A percentile compares a stretch with the other conserved stretches of the same genome.
Conservation (phyloP, 352 stramenopile genomes). For the Phytophthora constricta region DNA sequence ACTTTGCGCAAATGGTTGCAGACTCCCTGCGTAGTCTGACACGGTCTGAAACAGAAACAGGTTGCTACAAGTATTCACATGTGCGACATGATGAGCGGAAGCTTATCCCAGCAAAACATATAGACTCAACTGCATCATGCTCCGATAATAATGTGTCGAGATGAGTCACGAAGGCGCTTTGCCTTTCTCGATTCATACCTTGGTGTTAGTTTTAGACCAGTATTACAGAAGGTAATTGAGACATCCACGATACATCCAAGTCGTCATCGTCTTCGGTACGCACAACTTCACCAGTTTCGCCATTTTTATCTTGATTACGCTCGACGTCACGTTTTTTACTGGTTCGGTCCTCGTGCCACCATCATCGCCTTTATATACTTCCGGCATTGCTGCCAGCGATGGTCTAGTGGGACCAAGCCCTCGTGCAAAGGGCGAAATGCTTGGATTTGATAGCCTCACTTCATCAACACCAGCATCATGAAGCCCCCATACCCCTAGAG, state of each 20-base stretch:
- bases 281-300: not conserved
- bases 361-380: slow-evolving; percentile 24
- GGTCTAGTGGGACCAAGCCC: not conserved
- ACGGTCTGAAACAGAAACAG: slow-evolving; percentile 23
- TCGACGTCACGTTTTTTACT: slow-evolving; percentile 11
- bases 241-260: not conserved
- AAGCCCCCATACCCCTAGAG: not conserved
- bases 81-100: too few relatives aligned
- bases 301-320: not conserved
- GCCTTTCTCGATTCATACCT: too few relatives aligned
- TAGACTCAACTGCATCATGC: too few relatives aligned
- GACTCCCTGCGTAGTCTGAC: slow-evolving; percentile 33
- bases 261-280: not conserved
- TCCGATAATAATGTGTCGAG: too few relatives aligned
- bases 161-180: too few relatives aligned
- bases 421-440: slow-evolving; percentile 3
- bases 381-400: slow-evolving; percentile 24
- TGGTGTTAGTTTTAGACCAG: too few relatives aligned
- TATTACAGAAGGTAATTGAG: too few relatives aligned
- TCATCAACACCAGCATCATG: not conserved
- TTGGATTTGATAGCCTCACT: slow-evolving; percentile 9
- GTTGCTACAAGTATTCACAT: slow-evolving; percentile 13
- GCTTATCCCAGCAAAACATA: not conserved
- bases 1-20: slow-evolving; percentile 72
- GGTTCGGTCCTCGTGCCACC: slow-evolving; percentile 14